A percentile compares a stretch with the other conserved stretches of the same genome.
These are phyloP conservation scores for Nothopassalora personata DNA, from an alignment of 2,329 filamentous ascomycete genomes.

Conservation along the genomic window DNA sequence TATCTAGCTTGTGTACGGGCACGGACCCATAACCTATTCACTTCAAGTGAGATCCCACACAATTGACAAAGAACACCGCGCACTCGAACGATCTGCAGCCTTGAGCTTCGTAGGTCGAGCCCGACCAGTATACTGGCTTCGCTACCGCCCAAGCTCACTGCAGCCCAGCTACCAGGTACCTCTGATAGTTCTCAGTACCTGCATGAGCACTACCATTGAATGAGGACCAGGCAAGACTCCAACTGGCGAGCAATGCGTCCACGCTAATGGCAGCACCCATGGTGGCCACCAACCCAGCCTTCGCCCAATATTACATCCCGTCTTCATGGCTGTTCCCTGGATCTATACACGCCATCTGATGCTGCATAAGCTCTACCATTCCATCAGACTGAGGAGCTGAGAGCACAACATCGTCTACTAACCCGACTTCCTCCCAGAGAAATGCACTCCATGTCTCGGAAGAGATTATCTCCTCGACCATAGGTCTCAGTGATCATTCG, in stretches of 20 bases:
- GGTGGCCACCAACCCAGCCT: neutral
- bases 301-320: neutral
- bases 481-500: neutral
- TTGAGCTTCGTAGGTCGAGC: too few species aligned
- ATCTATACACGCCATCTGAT: neutral
- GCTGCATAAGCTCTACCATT: neutral
- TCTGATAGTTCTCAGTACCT: too few species aligned
- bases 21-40: too few species aligned
- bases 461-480: neutral
- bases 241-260: neutral
- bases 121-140: too few species aligned
- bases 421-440: neutral
- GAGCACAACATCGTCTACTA: neutral
- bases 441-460: neutral
- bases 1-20: too few species aligned
- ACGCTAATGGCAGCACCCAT: neutral
- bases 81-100: too few species aligned
- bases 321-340: too few species aligned
- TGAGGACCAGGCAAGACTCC: neutral
- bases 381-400: neutral
- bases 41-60: too few species aligned
- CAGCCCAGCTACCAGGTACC: too few species aligned
- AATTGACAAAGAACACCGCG: too few species aligned
- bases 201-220: neutral
- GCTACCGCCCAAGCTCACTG: too few species aligned